These are phyloP conservation scores for Stagonosporopsis tanaceti DNA, from an alignment of 2,329 filamentous ascomycete genomes.

Conservation along the genomic window DNA sequence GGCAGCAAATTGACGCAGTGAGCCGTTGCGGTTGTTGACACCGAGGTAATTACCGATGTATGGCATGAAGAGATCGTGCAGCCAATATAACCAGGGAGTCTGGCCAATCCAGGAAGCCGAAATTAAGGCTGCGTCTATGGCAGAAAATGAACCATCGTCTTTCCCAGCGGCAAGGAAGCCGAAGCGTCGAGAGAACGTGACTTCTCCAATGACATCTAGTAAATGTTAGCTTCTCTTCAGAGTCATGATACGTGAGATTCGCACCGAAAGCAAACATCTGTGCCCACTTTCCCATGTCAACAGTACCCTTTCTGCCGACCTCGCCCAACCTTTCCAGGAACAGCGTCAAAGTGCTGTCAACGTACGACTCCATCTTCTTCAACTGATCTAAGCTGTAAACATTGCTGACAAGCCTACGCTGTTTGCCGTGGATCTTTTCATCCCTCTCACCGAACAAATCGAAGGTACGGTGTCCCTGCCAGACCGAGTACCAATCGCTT, in stretches of 20 bases:
- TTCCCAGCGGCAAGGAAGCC: slow-evolving; percentile 48
- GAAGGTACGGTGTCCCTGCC: slow-evolving; percentile 19
- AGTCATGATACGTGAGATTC: background rate
- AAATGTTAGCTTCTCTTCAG: background rate
- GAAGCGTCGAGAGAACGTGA: slow-evolving; percentile 52
- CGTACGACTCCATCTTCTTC: slow-evolving; percentile 50
- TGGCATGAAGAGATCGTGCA: slow-evolving; percentile 46
- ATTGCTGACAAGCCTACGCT: slow-evolving; percentile 35
- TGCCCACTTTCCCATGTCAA: slow-evolving; percentile 51
- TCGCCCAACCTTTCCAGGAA: slow-evolving; percentile 9
- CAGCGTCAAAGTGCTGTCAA: slow-evolving; percentile 35
- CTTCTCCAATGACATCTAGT: slow-evolving; percentile 52
- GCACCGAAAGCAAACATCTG: slow-evolving; percentile 53
- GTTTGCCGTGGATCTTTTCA: slow-evolving; percentile 23
- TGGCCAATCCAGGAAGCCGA: slow-evolving; percentile 52
- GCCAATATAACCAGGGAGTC: slow-evolving; percentile 46
- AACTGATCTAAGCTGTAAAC: slow-evolving; percentile 44
- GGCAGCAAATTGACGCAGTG: slow-evolving; percentile 43
- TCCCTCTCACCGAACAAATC: slow-evolving; percentile 25
- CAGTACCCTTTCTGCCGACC: slow-evolving; percentile 2
- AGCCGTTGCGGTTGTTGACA: slow-evolving; percentile 44
- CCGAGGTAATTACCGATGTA: slow-evolving; percentile 50
- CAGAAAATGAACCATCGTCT: slow-evolving; percentile 48
- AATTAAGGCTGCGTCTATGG: slow-evolving; percentile 43
- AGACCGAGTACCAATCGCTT: slow-evolving; percentile 30